phyloP scores from a whole-genome alignment of 306 rosid species.

The Canavalia gladiata region DNA sequence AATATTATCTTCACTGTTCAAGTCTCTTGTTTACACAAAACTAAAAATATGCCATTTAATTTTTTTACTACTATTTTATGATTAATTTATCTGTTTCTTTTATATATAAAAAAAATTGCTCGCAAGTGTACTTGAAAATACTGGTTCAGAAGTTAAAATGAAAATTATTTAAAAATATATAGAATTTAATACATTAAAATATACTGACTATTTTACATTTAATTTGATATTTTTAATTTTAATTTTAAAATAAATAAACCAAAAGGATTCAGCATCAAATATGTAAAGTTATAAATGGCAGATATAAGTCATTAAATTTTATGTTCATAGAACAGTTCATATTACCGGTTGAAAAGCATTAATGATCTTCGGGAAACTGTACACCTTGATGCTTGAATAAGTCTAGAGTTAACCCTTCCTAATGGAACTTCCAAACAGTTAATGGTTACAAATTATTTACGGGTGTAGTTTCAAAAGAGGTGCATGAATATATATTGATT shows the following conservation, averaged over 20 bases:
- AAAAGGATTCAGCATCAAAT: neutral
- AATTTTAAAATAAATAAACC: neutral
- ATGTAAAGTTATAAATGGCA: neutral
- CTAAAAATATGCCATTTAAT: slow-evolving; percentile 47
- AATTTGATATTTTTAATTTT: neutral
- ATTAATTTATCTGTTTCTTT: neutral
- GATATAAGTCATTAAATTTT: neutral
- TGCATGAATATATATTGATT: too few species aligned
- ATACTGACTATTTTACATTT: neutral
- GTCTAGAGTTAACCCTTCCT: neutral
- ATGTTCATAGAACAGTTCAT: slow-evolving; percentile 1
- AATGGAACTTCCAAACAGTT: neutral
- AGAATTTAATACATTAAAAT: neutral
- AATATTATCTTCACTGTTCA: slow-evolving; percentile 20
- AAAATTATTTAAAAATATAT: neutral
- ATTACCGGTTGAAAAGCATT: neutral
- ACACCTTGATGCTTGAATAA: neutral
- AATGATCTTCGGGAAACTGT: neutral
- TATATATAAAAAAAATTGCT: neutral
- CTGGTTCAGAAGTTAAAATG: neutral
- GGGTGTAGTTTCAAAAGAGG: neutral
- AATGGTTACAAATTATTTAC: neutral
- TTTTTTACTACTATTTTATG: neutral
- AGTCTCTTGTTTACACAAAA: slow-evolving; percentile 30
- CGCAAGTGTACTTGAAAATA: neutral